A percentile compares a stretch with the other conserved stretches of the same genome.
Conservation (phyloP, 257 asterid species). For the Paulownia fortunei region DNA sequence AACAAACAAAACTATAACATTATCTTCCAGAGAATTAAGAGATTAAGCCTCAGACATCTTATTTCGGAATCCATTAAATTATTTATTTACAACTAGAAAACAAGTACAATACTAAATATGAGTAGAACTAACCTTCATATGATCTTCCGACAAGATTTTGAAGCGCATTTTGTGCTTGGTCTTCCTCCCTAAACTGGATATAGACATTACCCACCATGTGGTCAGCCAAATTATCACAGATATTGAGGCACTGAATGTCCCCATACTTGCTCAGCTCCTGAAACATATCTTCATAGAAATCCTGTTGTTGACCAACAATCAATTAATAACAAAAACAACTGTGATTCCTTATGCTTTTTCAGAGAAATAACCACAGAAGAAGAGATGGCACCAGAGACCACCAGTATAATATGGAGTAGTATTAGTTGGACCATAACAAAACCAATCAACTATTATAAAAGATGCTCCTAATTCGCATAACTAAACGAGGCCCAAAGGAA, state of each 20-base stretch:
- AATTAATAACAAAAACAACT: too few relatives aligned
- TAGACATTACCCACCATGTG: conserved; percentile 95
- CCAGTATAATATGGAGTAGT: too few relatives aligned
- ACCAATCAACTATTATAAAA: not conserved
- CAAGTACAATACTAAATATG: not conserved
- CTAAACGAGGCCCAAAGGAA: too few relatives aligned
- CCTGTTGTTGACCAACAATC: conserved; percentile 36
- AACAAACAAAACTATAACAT: not conserved
- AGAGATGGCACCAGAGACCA: too few relatives aligned
- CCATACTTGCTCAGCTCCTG: conserved; percentile 94
- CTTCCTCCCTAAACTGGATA: conserved; percentile 87
- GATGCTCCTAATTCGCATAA: too few relatives aligned
- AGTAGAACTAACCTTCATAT: conserved; percentile 61
- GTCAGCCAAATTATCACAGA: conserved; percentile 90
- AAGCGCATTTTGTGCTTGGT: conserved; percentile 79
- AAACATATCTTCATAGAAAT: conserved; percentile 85
- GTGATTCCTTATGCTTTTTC: too few relatives aligned
- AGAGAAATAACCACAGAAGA: too few relatives aligned
- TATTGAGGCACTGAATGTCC: conserved; percentile 81
- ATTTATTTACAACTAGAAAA: not conserved
- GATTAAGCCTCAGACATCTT: not conserved
- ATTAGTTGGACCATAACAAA: too few relatives aligned
- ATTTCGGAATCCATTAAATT: conserved; percentile 2
- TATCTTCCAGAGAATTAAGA: not conserved
- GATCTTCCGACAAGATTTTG: conserved; percentile 86